phyloP scores from a whole-genome alignment of 768 basidiomycete species.

The Fomitopsis pulvina region DNA sequence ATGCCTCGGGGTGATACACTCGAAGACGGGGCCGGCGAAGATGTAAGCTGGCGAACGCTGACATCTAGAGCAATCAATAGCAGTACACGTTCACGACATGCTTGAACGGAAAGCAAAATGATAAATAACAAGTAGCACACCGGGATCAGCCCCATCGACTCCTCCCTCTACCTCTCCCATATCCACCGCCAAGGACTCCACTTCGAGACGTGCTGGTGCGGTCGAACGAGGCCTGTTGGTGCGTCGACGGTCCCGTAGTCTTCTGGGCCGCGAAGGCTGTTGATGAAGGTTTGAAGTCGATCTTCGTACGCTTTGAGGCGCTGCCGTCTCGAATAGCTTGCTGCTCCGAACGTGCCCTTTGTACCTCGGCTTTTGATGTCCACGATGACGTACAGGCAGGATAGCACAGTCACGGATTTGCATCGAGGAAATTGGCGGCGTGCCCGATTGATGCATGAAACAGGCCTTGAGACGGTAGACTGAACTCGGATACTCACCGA shows the following conservation, averaged over 20 bases:
- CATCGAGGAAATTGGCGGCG: too few relatives aligned
- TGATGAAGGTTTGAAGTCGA: conserved; percentile 33
- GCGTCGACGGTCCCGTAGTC: conserved; percentile 1
- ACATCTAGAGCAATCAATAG: too few relatives aligned
- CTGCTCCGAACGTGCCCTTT: conserved; percentile 36
- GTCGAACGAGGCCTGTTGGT: background rate
- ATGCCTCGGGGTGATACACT: too few relatives aligned
- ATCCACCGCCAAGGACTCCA: conserved; percentile 10
- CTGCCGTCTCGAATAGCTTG: conserved; percentile 28
- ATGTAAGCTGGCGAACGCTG: too few relatives aligned
- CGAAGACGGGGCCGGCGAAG: too few relatives aligned
- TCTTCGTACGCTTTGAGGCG: conserved; percentile 33
- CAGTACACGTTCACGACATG: too few relatives aligned
- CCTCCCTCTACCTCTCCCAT: conserved; percentile 7
- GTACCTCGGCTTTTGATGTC: conserved; percentile 29
- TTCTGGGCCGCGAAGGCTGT: background rate
- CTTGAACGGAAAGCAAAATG: too few relatives aligned
- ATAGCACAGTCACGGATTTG: background rate
- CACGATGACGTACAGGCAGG: background rate
- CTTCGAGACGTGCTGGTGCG: background rate
- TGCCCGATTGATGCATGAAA: background rate
- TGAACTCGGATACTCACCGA: conserved; percentile 51
- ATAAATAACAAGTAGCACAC: too few relatives aligned
- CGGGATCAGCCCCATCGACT: conserved; percentile 12
- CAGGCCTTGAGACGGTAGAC: background rate